Evolutionary conservation across 305 asterid genomes (phyloP).

Genomic region (Fraxinus sp.): DNA sequence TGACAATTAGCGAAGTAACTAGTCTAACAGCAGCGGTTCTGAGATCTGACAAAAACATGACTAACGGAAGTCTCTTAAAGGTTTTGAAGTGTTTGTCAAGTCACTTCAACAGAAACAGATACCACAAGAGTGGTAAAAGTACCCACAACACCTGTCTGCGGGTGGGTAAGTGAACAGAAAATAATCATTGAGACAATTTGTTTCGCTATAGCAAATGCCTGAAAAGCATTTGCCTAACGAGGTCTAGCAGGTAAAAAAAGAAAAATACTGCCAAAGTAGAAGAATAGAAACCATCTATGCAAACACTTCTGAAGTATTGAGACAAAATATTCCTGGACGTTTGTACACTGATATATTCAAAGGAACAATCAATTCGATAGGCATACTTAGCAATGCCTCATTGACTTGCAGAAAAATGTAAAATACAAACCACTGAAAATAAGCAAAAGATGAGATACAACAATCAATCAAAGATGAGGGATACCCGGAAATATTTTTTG

Average conservation of each 20-base stretch:
- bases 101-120: not conserved
- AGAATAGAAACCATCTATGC: not conserved
- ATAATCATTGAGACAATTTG: not conserved
- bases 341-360: not conserved
- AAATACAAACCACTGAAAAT: conserved; percentile 15
- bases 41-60: not conserved
- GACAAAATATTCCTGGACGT: not conserved
- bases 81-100: not conserved
- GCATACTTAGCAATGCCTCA: not conserved
- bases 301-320: not conserved
- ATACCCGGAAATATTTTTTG: conserved; percentile 97
- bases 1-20: not conserved
- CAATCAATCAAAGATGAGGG: conserved; percentile 12
- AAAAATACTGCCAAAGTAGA: not conserved
- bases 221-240: not conserved
- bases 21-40: not conserved
- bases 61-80: not conserved
- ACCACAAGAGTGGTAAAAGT: not conserved
- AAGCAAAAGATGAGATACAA: conserved; percentile 15
- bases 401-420: conserved; percentile 18
- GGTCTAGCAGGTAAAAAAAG: not conserved
- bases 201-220: not conserved
- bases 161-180: not conserved
- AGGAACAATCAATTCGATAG: conserved; percentile 1
- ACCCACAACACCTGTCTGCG: not conserved